Evolutionary conservation across 2,329 filamentous ascomycete species (phyloP).

Genomic region (Colletotrichum siamense): DNA sequence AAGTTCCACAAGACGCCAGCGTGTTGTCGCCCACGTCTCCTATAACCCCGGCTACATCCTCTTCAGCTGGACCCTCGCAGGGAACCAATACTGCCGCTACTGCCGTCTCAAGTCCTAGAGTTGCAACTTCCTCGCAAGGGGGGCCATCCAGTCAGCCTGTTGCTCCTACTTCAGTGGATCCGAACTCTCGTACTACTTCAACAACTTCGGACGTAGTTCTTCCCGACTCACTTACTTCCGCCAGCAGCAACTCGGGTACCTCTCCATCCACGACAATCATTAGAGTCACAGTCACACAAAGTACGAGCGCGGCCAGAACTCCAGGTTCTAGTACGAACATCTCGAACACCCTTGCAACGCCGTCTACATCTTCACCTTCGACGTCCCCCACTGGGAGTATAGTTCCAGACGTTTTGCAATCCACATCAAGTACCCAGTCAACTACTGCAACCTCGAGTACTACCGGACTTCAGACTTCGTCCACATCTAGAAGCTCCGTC

Average conservation of each 20-base stretch:
- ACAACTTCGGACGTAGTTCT: not conserved
- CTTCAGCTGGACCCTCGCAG: not conserved
- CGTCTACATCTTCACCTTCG: not conserved
- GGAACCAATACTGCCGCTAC: not conserved
- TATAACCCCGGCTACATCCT: not conserved
- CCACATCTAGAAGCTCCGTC: not conserved
- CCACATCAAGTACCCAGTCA: not conserved
- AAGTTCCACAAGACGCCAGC: not conserved
- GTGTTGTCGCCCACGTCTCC: not conserved
- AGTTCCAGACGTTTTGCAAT: not conserved
- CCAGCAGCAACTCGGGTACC: not conserved
- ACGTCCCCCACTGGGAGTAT: not conserved
- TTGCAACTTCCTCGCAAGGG: not conserved
- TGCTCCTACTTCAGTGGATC: not conserved
- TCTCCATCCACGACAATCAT: not conserved
- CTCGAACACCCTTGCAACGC: not conserved
- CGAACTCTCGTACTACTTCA: not conserved
- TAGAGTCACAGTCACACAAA: not conserved
- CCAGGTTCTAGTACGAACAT: not conserved
- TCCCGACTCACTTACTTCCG: not conserved
- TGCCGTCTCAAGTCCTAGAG: not conserved
- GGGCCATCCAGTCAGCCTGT: not conserved
- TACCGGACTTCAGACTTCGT: not conserved
- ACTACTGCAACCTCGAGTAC: not conserved
- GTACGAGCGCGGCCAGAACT: not conserved